Evolutionary conservation across 2,329 filamentous ascomycete species (phyloP).

Genomic region (Hypoxylon sp.): DNA sequence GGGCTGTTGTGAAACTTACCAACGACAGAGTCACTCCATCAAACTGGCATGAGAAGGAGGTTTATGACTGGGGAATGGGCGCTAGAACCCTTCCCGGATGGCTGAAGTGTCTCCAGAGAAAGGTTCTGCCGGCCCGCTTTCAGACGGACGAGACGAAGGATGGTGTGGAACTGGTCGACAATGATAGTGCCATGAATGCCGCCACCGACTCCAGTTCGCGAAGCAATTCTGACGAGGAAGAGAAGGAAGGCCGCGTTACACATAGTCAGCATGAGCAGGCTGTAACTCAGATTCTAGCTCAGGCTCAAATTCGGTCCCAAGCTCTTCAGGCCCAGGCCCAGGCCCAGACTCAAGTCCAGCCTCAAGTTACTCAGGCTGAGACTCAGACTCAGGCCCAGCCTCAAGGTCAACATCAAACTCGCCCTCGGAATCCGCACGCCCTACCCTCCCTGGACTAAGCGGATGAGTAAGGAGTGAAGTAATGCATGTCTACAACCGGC

Average conservation of each 20-base stretch:
- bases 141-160: conserved; percentile 48
- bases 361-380: not conserved
- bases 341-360: not conserved
- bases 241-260: conserved; percentile 44
- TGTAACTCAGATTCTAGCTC: conserved; percentile 7
- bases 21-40: conserved; percentile 65
- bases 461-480: conserved; percentile 1
- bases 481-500: not conserved
- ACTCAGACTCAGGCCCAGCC: conserved; percentile 15
- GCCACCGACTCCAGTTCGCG: conserved; percentile 52
- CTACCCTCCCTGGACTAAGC: conserved; percentile 49
- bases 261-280: conserved; percentile 7
- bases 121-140: conserved; percentile 40
- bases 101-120: conserved; percentile 59
- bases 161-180: conserved; percentile 53
- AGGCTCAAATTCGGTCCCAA: conserved; percentile 6
- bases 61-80: conserved; percentile 68
- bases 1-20: conserved; percentile 63
- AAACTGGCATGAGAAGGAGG: conserved; percentile 69
- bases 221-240: conserved; percentile 50
- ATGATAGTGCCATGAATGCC: conserved; percentile 48
- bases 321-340: conserved; percentile 1
- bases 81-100: conserved; percentile 73
- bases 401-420: conserved; percentile 1
- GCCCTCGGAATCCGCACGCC: conserved; percentile 30